These are phyloP conservation scores for Pisolithus marmoratus DNA, from an alignment of 768 basidiomycete species.

Conservation along the genomic window DNA sequence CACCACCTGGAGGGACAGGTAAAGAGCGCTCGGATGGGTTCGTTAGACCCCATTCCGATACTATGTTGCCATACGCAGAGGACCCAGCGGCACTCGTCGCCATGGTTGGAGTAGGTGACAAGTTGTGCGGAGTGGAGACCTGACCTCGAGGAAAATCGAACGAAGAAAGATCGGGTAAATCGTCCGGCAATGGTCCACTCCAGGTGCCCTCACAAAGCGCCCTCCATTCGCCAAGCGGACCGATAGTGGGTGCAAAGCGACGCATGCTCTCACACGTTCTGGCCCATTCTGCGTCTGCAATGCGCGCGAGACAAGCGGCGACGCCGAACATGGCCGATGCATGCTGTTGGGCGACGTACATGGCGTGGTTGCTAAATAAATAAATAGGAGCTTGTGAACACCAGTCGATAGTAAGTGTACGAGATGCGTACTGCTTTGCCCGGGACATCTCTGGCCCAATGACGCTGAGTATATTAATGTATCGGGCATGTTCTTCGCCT, in stretches of 20 bases:
- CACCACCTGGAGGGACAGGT: conserved; percentile 14
- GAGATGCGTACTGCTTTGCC: conserved; percentile 61
- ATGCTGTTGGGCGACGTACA: conserved; percentile 59
- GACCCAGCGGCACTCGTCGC: not conserved
- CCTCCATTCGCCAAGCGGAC: conserved; percentile 67
- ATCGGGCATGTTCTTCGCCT: conserved; percentile 69
- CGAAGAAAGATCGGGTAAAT: conserved; percentile 15
- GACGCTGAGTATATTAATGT: conserved; percentile 65
- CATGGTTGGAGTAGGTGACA: conserved; percentile 3
- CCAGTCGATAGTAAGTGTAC: conserved; percentile 1
- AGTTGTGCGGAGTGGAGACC: not conserved
- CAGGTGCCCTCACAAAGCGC: conserved; percentile 74
- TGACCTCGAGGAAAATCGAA: not conserved
- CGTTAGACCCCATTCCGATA: conserved; percentile 29
- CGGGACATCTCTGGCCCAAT: conserved; percentile 76
- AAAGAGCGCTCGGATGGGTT: conserved; percentile 14
- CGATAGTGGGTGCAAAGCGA: conserved; percentile 59
- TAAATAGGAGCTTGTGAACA: not conserved
- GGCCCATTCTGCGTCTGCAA: conserved; percentile 79
- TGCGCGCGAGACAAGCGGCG: conserved; percentile 58
- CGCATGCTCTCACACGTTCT: conserved; percentile 69
- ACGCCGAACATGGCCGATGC: conserved; percentile 50
- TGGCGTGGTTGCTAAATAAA: conserved; percentile 53
- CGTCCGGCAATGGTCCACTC: conserved; percentile 38
- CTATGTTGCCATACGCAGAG: not conserved